Evolutionary conservation across 1,139 yeast genomes (phyloP), one percentile per base, ranked within the genome.

Genomic region (Zygosaccharomyces pseudobailii): DNA sequence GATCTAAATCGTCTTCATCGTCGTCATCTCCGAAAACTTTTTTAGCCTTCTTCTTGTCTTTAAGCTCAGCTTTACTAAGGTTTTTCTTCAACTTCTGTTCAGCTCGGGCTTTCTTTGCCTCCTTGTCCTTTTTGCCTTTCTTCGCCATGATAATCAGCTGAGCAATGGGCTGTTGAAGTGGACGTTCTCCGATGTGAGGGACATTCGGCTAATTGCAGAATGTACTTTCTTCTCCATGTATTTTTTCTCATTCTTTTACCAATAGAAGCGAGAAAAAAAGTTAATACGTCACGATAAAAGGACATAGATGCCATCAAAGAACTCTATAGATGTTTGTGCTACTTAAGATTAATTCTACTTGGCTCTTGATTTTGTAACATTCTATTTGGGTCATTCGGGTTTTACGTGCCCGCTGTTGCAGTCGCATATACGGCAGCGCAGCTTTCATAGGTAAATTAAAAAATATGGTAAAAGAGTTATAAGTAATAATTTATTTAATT

Each of bases 71-170:
- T 64, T 92, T 92, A 45, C 79, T 70, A 45, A 73, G 76, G 47
- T 78, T 85, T 66, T 90, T 90, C 69, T 84, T 84, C 52, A 79
- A 82, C 72, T 92, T 92, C 55, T 82, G 90, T 25, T 92, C 95
- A 34, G 85, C 72, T 43, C 96, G 79, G 27, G 94, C 95, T 77
- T 89, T 89, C 68, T 89, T 88, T 58, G 95, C 88, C 43, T 87
- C 96, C 67, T 88, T 88, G 53, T 87, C 81, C 68, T 87, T 87
- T 70, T 87, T 84, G 55, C 72, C 86, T 71, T 88, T 89, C 71
- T 87, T 89, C 9, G 89, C 95, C 95, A 87, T 85, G 8, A 30
- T 33, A 27, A 32, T 13, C 10, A 6, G n/a, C n/a, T 13, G n/a
- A 5, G 9, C 20, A 23, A 27, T 38, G n/a, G 4, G 17, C 4